Evolutionary conservation across 1,139 yeast species (phyloP), one percentile per base, ranked within the genome.

Genomic region (Candida sanyaensis): DNA sequence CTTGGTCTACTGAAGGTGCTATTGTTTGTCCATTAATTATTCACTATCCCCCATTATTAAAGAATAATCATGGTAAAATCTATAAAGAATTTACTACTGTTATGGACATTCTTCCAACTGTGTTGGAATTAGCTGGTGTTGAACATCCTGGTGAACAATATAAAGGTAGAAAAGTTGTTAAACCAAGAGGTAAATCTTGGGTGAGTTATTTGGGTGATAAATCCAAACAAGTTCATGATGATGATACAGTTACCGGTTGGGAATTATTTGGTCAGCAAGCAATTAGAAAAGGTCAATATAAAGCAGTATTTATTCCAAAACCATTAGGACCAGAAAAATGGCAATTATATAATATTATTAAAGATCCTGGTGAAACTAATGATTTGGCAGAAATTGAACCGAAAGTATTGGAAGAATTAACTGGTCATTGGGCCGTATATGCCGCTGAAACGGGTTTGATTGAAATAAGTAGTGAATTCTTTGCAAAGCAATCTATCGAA

Each of bases 261-360:
- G 84, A 80, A 53, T 59, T 80, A 23, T 78, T 79, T 56, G 81
- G 80, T 1, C 82, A 79, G 54, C 81, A 77, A 51, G 84, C 84
- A 0, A 69, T 80, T 32, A 65, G 84, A 55, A 73, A 73, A 55
- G 83, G 83, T n/a, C 49, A 60, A 4, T 78, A 64, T 58, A 80
- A 80, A 55, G 80, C 81, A 0, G 55, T 78, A 2, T 79, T 58
- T 52, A 69, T 80, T 41, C 81, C 83, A 4, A 66, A 67, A 44
- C 83, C 83, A 1, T 61, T 68, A 43, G 84, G 83, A 0, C 65
- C 78, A 3, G 78, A 69, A 12, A 62, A 63, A 53, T 80, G 84
- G 84, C 78, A 78, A 54, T 63, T 80, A 41, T 80, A 69, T 57
- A 61, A 80, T 54, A 52, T 80, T 30, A 59, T 59, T 33, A 51